Base-by-base conservation (phyloP, 2,329 filamentous ascomycete species). In the Fusarium nodosum region DNA sequence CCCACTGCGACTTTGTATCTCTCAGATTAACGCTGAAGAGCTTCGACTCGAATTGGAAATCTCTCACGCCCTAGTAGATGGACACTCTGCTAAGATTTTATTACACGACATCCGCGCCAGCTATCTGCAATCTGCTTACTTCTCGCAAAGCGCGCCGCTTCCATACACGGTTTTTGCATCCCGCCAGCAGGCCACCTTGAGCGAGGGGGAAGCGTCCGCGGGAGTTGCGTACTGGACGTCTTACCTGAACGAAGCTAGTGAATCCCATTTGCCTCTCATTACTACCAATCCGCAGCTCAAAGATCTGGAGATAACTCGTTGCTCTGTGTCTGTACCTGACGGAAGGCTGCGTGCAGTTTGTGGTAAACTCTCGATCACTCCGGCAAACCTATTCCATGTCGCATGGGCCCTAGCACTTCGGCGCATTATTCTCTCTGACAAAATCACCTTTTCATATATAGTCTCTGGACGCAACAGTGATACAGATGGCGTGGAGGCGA, bases 1-100 rank as follows among this genome's bases (percentile, higher is more conserved):
- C n/a, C 50, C 50, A 30, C 15, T 53, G 36, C 36, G 50, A 15
- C 50, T 53, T 42, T 53, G 50, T 20, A 33, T 53, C 50, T 53
- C 42, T 38, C 28, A 53, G 20, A 41, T 53, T 42, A 18, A 26
- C n/a, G 50, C 20, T 24, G 50, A 53, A 20, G 50, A 42, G 36
- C 50, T 53, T 53, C 50, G 50, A 42, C 50, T 53, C 36, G 50
- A 53, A 53, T 36, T 53, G 20, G 50, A 53, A 53, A 53, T 53
- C 36, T 53, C 50, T 42, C 50, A 53, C 24, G 50, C 50, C 38
- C 28, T 53, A 33, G 50, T 53, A 42, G 50, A 53, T 53, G 50
- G 50, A 24, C 50, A 53, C 50, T 53, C 50, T n/a, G 50, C 50
- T 31, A 53, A 53, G 36, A 53, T 53, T 26, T 53, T 53, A 28